These are phyloP conservation scores for Abortiporus biennis DNA, from an alignment of 1,284 basidiomycete species.

Conservation along the genomic window DNA sequence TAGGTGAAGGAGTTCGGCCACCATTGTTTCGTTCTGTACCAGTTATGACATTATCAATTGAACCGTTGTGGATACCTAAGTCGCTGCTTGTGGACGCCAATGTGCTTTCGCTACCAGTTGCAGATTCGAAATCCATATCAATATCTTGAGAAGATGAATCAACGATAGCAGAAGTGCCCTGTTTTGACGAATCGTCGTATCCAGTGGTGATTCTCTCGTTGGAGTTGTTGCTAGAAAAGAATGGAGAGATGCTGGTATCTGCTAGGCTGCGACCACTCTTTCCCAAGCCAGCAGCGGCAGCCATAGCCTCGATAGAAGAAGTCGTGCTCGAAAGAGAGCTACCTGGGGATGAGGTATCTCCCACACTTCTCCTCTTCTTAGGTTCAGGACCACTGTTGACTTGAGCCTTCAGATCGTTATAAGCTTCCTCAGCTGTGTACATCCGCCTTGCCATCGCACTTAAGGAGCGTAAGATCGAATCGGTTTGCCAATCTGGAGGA, in stretches of 20 bases:
- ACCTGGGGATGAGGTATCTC: conserved; percentile 35
- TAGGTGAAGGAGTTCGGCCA: conserved; percentile 18
- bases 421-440: conserved; percentile 51
- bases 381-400: conserved; percentile 36
- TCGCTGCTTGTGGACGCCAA: too few species aligned
- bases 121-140: too few species aligned
- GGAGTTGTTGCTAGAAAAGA: too few species aligned
- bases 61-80: too few species aligned
- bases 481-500: conserved; percentile 58
- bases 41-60: too few species aligned
- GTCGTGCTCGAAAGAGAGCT: conserved; percentile 1
- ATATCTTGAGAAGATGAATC: too few species aligned
- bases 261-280: too few species aligned
- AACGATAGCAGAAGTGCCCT: conserved; percentile 17
- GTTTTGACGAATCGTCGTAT: conserved; percentile 12
- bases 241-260: too few species aligned
- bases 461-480: conserved; percentile 53
- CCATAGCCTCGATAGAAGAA: conserved; percentile 21
- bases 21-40: too few species aligned
- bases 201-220: conserved; percentile 4
- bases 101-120: too few species aligned
- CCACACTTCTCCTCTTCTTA: conserved; percentile 44
- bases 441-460: conserved; percentile 49
- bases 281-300: conserved; percentile 12
- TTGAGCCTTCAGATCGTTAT: conserved; percentile 32